Evolutionary conservation across 2,329 filamentous ascomycete species (phyloP).

Genomic region (Macrophomina tecta): DNA sequence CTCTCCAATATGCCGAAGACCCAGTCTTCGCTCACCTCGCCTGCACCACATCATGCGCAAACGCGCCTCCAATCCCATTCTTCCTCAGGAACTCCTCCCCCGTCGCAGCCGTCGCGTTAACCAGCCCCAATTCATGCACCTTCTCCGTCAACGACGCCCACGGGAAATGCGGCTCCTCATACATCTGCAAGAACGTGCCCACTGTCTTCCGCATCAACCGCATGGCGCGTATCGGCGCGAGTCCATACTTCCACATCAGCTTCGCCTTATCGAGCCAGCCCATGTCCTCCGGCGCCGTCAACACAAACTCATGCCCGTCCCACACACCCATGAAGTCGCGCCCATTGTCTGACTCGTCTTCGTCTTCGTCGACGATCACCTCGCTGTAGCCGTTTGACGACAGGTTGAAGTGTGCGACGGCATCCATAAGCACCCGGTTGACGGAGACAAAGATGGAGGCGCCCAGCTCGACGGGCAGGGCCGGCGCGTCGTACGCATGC

Average conservation of each 20-base stretch:
- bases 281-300: conserved; percentile 64
- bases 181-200: conserved; percentile 77
- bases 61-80: conserved; percentile 70
- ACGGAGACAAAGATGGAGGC: conserved; percentile 89
- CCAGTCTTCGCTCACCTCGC: conserved; percentile 52
- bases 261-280: conserved; percentile 83
- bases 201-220: conserved; percentile 75
- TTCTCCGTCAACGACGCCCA: conserved; percentile 77
- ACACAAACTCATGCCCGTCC: conserved; percentile 79
- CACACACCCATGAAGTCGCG: conserved; percentile 72
- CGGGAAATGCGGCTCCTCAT: conserved; percentile 81
- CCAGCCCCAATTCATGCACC: conserved; percentile 70
- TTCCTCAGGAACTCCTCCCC: conserved; percentile 74
- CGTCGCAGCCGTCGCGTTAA: conserved; percentile 70
- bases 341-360: conserved; percentile 35
- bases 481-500: conserved; percentile 71
- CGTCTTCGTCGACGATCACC: conserved; percentile 52
- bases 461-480: conserved; percentile 79
- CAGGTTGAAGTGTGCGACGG: conserved; percentile 74
- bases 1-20: no score
- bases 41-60: conserved; percentile 83
- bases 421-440: conserved; percentile 81
- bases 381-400: conserved; percentile 43
- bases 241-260: conserved; percentile 84
- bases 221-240: conserved; percentile 75